phyloP scores from a whole-genome alignment of 2,329 filamentous ascomycete genomes.

The Cladosporium halotolerans region DNA sequence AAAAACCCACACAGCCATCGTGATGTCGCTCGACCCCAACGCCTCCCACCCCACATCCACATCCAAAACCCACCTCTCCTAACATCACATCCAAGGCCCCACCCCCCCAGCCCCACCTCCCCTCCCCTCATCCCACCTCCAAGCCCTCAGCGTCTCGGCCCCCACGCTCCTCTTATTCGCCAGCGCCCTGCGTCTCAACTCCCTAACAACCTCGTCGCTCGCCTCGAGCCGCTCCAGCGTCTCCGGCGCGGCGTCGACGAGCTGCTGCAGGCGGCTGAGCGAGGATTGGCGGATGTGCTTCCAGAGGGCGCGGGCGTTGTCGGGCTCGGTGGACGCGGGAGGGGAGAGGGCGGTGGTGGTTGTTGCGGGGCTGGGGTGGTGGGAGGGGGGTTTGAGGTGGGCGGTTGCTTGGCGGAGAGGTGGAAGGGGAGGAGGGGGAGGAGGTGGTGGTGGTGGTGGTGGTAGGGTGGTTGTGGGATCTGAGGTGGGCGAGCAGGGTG shows the following conservation, averaged over 20 bases:
- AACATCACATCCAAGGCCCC: slow-evolving; percentile 23
- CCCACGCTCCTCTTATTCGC: slow-evolving; percentile 37
- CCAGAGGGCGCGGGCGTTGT: slow-evolving; percentile 34
- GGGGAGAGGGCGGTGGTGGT: background rate
- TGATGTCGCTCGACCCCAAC: no score
- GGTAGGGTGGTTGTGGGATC: background rate
- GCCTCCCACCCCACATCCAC: no score
- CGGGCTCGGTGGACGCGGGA: slow-evolving; percentile 9
- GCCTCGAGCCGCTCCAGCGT: slow-evolving; percentile 21
- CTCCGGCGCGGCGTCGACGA: slow-evolving; percentile 20
- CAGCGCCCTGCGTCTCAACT: slow-evolving; percentile 30
- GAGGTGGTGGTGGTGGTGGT: background rate
- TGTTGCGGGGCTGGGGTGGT: background rate
- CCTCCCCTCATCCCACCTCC: slow-evolving; percentile 26
- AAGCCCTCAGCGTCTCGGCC: slow-evolving; percentile 34
- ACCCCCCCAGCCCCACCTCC: slow-evolving; percentile 12
- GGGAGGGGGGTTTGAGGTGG: background rate
- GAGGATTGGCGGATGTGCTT: slow-evolving; percentile 33
- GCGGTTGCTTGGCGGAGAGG: background rate
- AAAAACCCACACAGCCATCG: no score
- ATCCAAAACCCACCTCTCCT: no score
- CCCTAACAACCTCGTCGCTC: slow-evolving; percentile 21
- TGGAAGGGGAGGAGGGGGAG: background rate
- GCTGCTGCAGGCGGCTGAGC: slow-evolving; percentile 19
- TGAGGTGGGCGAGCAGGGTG: slow-evolving; percentile 8